phyloP scores from a whole-genome alignment of 805 yeast species.

The Hanseniaspora mollemarum region DNA sequence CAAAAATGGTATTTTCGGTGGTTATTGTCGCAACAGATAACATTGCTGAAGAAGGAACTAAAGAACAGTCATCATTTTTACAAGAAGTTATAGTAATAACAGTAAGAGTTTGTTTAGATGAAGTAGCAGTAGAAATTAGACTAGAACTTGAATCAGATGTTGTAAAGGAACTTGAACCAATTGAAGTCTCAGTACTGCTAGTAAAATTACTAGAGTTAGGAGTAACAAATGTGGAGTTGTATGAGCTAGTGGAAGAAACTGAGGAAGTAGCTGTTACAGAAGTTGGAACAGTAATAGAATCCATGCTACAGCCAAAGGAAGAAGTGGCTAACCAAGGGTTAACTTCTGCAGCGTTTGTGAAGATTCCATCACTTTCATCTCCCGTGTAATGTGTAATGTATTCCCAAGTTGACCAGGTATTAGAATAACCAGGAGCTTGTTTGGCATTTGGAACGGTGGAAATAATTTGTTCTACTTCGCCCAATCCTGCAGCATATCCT shows the following conservation, averaged over 20 bases:
- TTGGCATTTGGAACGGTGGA: constrained; percentile 42
- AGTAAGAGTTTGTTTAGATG: constrained; percentile 24
- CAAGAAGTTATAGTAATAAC: constrained; percentile 31
- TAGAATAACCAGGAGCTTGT: constrained; percentile 36
- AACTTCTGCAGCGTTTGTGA: constrained; percentile 15
- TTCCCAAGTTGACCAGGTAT: constrained; percentile 29
- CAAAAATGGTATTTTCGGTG: constrained; percentile 28
- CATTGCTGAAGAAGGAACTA: constrained; percentile 28
- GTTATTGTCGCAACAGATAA: constrained; percentile 31
- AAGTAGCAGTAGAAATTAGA: constrained; percentile 18
- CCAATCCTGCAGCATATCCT: constrained; percentile 22
- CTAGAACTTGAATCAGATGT: constrained; percentile 20
- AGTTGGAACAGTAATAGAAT: background rate
- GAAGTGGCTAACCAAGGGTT: constrained; percentile 16
- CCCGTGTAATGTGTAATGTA: constrained; percentile 8
- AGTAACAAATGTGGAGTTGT: background rate
- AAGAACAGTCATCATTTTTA: constrained; percentile 27
- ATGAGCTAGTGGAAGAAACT: too few species aligned
- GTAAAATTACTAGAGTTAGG: background rate
- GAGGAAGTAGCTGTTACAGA: background rate
- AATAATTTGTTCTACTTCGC: constrained; percentile 38
- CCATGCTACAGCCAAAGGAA: constrained; percentile 6
- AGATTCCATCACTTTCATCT: constrained; percentile 16
- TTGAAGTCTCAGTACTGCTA: background rate
- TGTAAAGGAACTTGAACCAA: constrained; percentile 26